These are phyloP conservation scores for Colletotrichum abscissum DNA, from an alignment of 2,329 filamentous ascomycete species.

Conservation along the genomic window DNA sequence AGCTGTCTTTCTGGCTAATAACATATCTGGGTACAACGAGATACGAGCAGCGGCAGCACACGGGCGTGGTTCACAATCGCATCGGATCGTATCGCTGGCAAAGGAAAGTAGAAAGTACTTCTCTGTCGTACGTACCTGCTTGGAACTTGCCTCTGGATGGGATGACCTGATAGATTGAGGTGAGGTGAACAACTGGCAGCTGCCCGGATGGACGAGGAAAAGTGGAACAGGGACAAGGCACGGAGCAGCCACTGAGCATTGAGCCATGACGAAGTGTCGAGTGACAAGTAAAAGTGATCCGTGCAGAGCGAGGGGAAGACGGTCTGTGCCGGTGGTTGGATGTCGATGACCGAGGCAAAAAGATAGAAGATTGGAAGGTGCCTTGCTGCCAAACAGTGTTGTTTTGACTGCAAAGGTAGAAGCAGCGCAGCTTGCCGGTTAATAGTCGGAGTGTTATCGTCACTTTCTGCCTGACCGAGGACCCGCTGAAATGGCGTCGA, in stretches of 20 bases:
- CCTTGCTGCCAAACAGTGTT: no score
- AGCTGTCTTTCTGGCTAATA: no score
- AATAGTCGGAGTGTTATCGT: neutral
- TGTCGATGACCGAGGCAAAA: neutral
- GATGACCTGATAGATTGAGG: no score
- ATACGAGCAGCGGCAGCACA: neutral
- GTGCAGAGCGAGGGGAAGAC: no score
- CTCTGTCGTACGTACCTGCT: neutral
- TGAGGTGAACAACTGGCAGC: neutral
- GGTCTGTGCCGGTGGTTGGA: neutral
- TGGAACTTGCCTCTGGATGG: no score
- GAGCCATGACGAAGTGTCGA: constrained; percentile 29
- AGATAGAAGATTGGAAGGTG: neutral
- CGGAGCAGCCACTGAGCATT: constrained; percentile 28
- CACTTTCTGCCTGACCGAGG: constrained; percentile 1
- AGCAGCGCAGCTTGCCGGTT: neutral
- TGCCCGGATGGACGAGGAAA: neutral
- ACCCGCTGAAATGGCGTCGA: neutral
- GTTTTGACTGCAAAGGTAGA: no score
- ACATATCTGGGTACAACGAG: no score
- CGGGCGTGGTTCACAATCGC: neutral
- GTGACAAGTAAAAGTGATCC: constrained; percentile 15
- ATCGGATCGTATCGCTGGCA: neutral
- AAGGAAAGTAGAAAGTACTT: neutral
- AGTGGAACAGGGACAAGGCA: constrained; percentile 9